A percentile compares a stretch with the other conserved stretches of the same genome.
phyloP scores from a whole-genome alignment of 2,329 filamentous ascomycete species.

The Colletotrichum horii region DNA sequence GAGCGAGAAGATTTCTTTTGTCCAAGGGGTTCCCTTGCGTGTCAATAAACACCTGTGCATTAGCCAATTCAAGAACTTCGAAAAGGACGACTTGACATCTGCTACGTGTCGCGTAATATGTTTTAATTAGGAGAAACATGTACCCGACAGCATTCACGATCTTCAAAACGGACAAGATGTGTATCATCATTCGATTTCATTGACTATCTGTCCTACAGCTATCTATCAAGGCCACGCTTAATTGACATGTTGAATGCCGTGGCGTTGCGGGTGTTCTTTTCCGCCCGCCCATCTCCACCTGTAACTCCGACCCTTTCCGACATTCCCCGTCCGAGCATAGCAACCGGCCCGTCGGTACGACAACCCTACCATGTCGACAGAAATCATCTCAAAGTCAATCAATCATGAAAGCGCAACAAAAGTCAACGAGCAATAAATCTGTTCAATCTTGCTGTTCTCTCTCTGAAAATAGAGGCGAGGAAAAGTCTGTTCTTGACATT shows the following conservation, averaged over 20 bases:
- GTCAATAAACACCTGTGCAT: conserved; percentile 67
- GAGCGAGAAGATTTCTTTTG: conserved; percentile 53
- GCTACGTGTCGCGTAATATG: conserved; percentile 9
- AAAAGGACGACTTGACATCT: conserved; percentile 1
- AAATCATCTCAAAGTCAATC: background rate
- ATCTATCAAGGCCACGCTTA: background rate
- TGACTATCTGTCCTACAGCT: background rate
- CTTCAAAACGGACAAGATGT: background rate
- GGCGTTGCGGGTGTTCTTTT: background rate
- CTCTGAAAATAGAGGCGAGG: background rate
- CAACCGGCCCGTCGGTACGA: background rate
- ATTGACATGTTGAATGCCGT: conserved; percentile 5
- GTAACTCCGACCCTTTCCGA: conserved; percentile 9
- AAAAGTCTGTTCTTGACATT: background rate
- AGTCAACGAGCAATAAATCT: background rate
- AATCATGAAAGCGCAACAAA: background rate
- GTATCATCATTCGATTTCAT: background rate
- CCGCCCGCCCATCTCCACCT: background rate
- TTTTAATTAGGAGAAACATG: conserved; percentile 6
- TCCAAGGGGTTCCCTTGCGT: conserved; percentile 45
- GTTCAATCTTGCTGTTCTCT: background rate
- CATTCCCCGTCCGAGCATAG: conserved; percentile 9
- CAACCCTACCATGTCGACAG: background rate
- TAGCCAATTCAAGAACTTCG: conserved; percentile 55
- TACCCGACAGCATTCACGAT: background rate